These are phyloP conservation scores for Neoarthrinium moseri DNA, from an alignment of 2,329 filamentous ascomycete genomes.

Conservation along the genomic window DNA sequence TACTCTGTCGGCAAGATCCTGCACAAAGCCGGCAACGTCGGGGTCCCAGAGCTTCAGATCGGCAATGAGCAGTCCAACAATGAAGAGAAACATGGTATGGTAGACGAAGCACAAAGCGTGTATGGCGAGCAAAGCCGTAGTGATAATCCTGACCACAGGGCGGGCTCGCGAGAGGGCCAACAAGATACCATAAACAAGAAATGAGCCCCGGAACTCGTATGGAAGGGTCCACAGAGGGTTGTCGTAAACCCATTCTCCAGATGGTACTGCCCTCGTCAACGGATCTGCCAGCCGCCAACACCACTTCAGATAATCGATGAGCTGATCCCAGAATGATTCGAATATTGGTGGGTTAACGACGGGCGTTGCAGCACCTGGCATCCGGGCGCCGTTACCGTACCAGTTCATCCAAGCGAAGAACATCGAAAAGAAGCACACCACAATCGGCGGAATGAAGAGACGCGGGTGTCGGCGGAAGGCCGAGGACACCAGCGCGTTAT, in stretches of 20 bases:
- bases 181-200: slow-evolving; percentile 32
- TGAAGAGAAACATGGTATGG: slow-evolving; percentile 28
- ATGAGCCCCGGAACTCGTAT: slow-evolving; percentile 33
- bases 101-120: slow-evolving; percentile 24
- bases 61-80: slow-evolving; percentile 30
- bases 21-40: too few species aligned
- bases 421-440: slow-evolving; percentile 16
- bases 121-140: slow-evolving; percentile 15
- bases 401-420: slow-evolving; percentile 18
- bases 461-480: slow-evolving; percentile 25
- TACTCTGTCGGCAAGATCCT: too few species aligned
- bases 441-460: slow-evolving; percentile 23
- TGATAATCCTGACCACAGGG: slow-evolving; percentile 16
- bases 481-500: slow-evolving; percentile 22
- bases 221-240: slow-evolving; percentile 35
- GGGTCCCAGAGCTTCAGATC: slow-evolving; percentile 26
- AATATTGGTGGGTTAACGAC: slow-evolving; percentile 16
- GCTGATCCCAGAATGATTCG: slow-evolving; percentile 16
- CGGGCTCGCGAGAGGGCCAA: slow-evolving; percentile 26
- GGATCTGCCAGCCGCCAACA: slow-evolving; percentile 16
- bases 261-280: slow-evolving; percentile 13
- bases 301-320: slow-evolving; percentile 14
- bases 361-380: slow-evolving; percentile 17
- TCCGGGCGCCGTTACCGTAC: slow-evolving; percentile 13
- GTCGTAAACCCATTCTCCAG: slow-evolving; percentile 24